Conservation (phyloP, 345 rosid species). For the Dipteronia sinensis region DNA sequence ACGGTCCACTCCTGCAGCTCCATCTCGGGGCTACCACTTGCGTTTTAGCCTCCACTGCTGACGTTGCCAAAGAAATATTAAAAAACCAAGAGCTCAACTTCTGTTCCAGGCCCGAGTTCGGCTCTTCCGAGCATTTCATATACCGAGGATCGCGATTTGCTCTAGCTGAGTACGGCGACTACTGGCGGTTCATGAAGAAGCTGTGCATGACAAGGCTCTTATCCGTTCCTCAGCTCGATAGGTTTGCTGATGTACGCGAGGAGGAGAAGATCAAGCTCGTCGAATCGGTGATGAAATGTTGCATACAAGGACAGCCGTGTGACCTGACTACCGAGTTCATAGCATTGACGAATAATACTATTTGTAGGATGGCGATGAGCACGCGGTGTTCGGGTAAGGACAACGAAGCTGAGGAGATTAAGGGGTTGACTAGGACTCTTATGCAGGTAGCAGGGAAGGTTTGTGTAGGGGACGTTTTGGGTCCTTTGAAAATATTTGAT, state of each 20-base stretch:
- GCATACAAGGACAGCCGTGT: constrained; percentile 36
- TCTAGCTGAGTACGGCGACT: constrained; percentile 48
- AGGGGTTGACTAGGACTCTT: constrained; percentile 37
- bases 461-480: constrained; percentile 59
- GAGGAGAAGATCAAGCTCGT: constrained; percentile 56
- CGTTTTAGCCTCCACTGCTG: constrained; percentile 40
- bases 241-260: constrained; percentile 41
- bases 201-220: constrained; percentile 70
- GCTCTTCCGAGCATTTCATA: constrained; percentile 45
- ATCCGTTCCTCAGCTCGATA: constrained; percentile 57
- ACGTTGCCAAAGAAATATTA: constrained; percentile 47
- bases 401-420: constrained; percentile 47
- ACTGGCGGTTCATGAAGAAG: constrained; percentile 72
- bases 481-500: constrained; percentile 60
- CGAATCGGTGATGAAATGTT: constrained; percentile 44
- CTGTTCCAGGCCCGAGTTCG: constrained; percentile 51
- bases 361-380: constrained; percentile 72
- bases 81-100: constrained; percentile 48
- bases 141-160: constrained; percentile 53
- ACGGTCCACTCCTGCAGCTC: constrained; percentile 50
- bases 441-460: constrained; percentile 57
- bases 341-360: constrained; percentile 48
- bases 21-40: constrained; percentile 48
- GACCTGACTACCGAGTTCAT: constrained; percentile 40
- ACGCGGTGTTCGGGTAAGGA: constrained; percentile 53